Evolutionary conservation across 306 rosid species (phyloP), one percentile per base, ranked within the genome.

Genomic region (Trifolium subterraneum): DNA sequence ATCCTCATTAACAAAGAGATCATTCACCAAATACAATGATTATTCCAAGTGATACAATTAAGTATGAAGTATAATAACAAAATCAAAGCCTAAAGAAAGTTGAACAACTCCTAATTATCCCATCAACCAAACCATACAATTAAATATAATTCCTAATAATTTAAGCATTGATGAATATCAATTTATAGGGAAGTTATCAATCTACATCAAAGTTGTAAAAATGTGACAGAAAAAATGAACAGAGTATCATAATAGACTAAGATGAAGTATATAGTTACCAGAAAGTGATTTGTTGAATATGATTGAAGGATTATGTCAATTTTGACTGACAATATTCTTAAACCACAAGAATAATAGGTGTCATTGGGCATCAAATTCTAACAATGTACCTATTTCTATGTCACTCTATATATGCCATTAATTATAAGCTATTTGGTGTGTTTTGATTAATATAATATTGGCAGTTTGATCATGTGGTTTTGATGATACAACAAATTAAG

Each of bases 381-480:
- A 44, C 42, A 36, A 44, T 50, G 51, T n/a, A 35, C 13, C 64
- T 39, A 54, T 50, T 10, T 35, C 14, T 51, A 58, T 59, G 16
- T 62, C 54, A 67, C 29, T 72, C 19, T 61, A 39, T 68, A 38
- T 63, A 25, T 47, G 58, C 0, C 44, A 70, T 67, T 42, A 44
- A 35, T 29, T 42, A 29, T 23, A 64, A 75, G 73, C 25, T 72
- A 75, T 61, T 64, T 64, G 84, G 73, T 59, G 72, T 79, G 75
- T 41, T 83, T 78, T 72, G 64, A 63, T 77, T 50, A 42, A 58
- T 71, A 61, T 50, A 42, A 58, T 71, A 61, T 20, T 85, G 93
- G 90, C 79, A 80, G 96, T 85, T 90, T 35, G 65, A 59, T 88
- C 96, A 90, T 83, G 90, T 79, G 84, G 77, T 65, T 71, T 81